These are phyloP conservation scores for Quercus mongolica DNA, from an alignment of 306 rosid species.

Conservation along the genomic window DNA sequence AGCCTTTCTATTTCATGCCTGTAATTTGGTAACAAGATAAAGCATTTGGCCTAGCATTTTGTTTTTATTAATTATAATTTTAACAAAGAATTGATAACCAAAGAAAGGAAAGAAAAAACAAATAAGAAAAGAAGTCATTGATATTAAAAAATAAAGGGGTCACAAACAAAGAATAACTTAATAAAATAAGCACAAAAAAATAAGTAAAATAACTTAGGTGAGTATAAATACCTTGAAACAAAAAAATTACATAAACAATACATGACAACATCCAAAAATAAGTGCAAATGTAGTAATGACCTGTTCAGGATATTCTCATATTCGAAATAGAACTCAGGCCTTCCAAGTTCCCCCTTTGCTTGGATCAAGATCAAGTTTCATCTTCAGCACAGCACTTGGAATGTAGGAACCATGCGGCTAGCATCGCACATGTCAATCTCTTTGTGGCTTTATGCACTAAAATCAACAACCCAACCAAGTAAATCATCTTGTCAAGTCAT, in stretches of 20 bases:
- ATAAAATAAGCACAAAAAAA: no score
- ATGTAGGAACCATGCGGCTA: slow-evolving; percentile 59
- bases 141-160: no score
- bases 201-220: no score
- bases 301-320: slow-evolving; percentile 58
- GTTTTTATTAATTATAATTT: neutral
- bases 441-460: no score
- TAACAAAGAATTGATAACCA: neutral
- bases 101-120: neutral
- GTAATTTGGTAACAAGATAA: neutral
- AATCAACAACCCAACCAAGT: no score
- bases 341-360: slow-evolving; percentile 54
- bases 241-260: neutral
- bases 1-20: slow-evolving; percentile 95
- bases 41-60: no score
- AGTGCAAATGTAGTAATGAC: slow-evolving; percentile 6
- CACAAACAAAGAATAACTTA: slow-evolving; percentile 8
- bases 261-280: neutral
- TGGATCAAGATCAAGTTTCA: slow-evolving; percentile 88
- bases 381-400: slow-evolving; percentile 75
- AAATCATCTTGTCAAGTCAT: no score
- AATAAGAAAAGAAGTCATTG: neutral
- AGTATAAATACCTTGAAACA: no score
- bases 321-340: slow-evolving; percentile 67
- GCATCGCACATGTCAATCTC: slow-evolving; percentile 57